Conservation (phyloP, 805 yeast genomes). For the Lachancea sp. region DNA sequence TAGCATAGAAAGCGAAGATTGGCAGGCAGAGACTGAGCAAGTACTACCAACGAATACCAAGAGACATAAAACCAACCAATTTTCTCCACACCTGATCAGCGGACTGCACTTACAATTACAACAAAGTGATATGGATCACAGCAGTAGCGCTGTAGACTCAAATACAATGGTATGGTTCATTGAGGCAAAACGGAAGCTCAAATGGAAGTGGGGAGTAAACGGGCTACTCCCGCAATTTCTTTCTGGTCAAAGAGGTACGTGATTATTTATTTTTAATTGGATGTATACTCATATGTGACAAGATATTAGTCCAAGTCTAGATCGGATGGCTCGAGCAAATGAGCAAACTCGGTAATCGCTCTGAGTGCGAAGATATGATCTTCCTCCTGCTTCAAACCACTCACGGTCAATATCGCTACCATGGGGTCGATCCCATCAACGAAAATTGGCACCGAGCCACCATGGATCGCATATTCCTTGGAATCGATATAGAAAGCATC, state of each 20-base stretch:
- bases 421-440: slow-evolving; percentile 31
- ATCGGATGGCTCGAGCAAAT: slow-evolving; percentile 10
- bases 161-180: slow-evolving; percentile 30
- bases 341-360: slow-evolving; percentile 15
- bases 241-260: slow-evolving; percentile 9
- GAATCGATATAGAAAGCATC: slow-evolving; percentile 38
- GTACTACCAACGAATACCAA: slow-evolving; percentile 8
- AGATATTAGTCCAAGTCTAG: slow-evolving; percentile 15
- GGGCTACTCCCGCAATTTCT: slow-evolving; percentile 39
- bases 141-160: slow-evolving; percentile 14
- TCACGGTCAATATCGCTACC: slow-evolving; percentile 46
- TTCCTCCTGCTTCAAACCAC: slow-evolving; percentile 50
- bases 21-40: slow-evolving; percentile 6
- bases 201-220: slow-evolving; percentile 47
- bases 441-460: slow-evolving; percentile 51
- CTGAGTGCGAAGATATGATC: slow-evolving; percentile 45
- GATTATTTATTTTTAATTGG: neutral
- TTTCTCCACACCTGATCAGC: slow-evolving; percentile 31
- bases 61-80: slow-evolving; percentile 13
- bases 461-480: slow-evolving; percentile 45
- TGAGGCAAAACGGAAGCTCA: slow-evolving; percentile 37
- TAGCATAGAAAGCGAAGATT: slow-evolving; percentile 9
- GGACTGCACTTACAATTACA: slow-evolving; percentile 31
- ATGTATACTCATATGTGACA: too few species aligned
- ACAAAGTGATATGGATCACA: neutral